Conservation (phyloP, 1,139 yeast genomes). For the Kurtzmaniella quercitrusa region DNA sequence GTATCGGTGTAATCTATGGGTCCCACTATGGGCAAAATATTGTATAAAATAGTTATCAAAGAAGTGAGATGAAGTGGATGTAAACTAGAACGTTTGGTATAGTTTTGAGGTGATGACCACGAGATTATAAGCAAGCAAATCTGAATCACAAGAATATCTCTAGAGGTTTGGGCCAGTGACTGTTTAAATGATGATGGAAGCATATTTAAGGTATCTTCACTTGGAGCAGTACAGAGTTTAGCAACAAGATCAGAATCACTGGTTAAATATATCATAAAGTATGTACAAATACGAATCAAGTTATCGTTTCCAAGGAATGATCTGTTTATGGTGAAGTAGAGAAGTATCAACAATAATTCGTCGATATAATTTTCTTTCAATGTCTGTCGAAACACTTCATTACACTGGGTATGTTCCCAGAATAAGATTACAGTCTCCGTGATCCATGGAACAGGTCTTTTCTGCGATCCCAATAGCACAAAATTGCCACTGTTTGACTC, state of each 20-base stretch:
- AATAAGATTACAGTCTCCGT: slow-evolving; percentile 56
- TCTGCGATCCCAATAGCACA: background rate
- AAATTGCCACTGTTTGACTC: background rate
- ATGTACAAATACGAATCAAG: slow-evolving; percentile 55
- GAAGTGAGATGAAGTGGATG: slow-evolving; percentile 25
- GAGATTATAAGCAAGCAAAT: slow-evolving; percentile 25
- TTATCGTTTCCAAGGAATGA: slow-evolving; percentile 28
- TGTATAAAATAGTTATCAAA: slow-evolving; percentile 55
- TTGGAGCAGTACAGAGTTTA: slow-evolving; percentile 36
- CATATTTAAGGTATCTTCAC: slow-evolving; percentile 33
- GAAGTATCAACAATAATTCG: slow-evolving; percentile 50
- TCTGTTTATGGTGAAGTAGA: slow-evolving; percentile 47
- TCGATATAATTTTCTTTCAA: slow-evolving; percentile 47
- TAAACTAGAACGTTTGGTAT: background rate
- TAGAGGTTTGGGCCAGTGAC: slow-evolving; percentile 36
- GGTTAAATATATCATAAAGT: slow-evolving; percentile 57
- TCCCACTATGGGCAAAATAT: slow-evolving; percentile 47
- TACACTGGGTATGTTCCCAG: slow-evolving; percentile 79
- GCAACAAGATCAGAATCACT: slow-evolving; percentile 41
- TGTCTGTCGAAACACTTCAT: slow-evolving; percentile 46
- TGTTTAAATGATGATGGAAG: slow-evolving; percentile 47
- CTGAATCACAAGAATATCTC: slow-evolving; percentile 61
- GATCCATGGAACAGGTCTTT: slow-evolving; percentile 40
- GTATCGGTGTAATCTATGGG: slow-evolving; percentile 19
- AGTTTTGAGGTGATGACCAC: background rate